These are phyloP conservation scores for Chytriomyces sp. DNA, from an alignment of 192 early-diverging fungal species.

Conservation along the genomic window DNA sequence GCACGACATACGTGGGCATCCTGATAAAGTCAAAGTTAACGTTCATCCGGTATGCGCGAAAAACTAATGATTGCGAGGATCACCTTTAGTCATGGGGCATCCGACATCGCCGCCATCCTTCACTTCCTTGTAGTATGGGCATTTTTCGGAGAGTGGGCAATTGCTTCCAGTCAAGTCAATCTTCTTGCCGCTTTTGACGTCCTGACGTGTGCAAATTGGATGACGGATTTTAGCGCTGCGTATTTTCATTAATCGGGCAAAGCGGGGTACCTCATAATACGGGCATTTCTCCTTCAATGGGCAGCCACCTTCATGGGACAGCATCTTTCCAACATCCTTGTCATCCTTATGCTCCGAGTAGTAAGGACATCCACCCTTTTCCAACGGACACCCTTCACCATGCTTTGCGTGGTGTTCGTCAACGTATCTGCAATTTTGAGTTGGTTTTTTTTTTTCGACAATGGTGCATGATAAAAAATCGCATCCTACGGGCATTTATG, in stretches of 20 bases:
- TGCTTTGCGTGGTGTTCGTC: slow-evolving; percentile 6
- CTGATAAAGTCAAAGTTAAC: neutral
- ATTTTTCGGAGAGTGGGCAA: slow-evolving; percentile 48
- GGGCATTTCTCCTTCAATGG: slow-evolving; percentile 45
- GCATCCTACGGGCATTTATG: slow-evolving; percentile 1
- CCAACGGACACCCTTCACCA: slow-evolving; percentile 20
- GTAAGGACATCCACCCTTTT: slow-evolving; percentile 26
- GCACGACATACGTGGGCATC: neutral
- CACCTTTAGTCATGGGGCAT: slow-evolving; percentile 3
- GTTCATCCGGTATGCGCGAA: too few relatives aligned
- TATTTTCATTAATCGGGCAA: neutral
- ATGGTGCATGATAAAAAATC: neutral
- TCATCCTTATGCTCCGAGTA: slow-evolving; percentile 11
- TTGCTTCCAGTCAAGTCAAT: slow-evolving; percentile 35
- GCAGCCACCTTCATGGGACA: slow-evolving; percentile 29
- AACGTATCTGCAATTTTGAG: neutral
- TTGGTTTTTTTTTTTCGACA: too few relatives aligned
- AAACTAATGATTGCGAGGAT: too few relatives aligned
- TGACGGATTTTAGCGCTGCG: neutral
- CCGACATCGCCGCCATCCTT: slow-evolving; percentile 25
- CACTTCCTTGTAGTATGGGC: slow-evolving; percentile 48
- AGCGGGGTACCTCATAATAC: slow-evolving; percentile 33
- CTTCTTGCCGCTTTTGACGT: slow-evolving; percentile 42
- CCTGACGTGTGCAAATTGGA: slow-evolving; percentile 1
- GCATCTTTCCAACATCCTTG: slow-evolving; percentile 1